Evolutionary conservation across 176 grass and related monocot genomes (phyloP).

Genomic region (Aegilops tauschii): DNA sequence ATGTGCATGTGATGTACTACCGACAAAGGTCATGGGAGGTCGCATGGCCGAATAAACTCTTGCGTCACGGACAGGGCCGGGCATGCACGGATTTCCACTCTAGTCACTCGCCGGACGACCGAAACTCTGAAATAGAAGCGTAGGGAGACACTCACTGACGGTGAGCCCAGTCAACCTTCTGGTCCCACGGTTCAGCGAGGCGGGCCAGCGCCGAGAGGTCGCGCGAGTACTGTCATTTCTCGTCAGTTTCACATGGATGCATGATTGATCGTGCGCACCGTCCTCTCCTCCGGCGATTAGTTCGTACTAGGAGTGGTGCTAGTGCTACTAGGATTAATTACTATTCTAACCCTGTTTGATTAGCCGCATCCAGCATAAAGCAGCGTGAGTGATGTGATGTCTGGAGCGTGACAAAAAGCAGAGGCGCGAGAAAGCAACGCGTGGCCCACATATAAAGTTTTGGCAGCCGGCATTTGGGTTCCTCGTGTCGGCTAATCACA

Average conservation of each 20-base stretch:
- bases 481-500: background rate
- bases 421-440: background rate
- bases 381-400: background rate
- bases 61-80: background rate
- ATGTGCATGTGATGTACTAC: no score
- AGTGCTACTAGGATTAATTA: no score
- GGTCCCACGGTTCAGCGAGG: background rate
- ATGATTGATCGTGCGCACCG: background rate
- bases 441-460: background rate
- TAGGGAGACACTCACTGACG: background rate
- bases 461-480: background rate
- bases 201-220: background rate
- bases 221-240: background rate
- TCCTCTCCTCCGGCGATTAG: background rate
- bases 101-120: background rate
- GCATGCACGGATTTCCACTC: background rate
- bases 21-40: background rate
- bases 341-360: background rate
- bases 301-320: background rate
- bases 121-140: background rate
- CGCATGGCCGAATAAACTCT: background rate
- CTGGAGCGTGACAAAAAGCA: background rate
- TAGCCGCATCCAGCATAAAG: background rate
- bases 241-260: slow-evolving; percentile 15
- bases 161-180: background rate